Evolutionary conservation across 192 early-diverging fungal genomes (phyloP), one percentile per base, ranked within the genome.

Genomic region (Backusella psychrophila): DNA sequence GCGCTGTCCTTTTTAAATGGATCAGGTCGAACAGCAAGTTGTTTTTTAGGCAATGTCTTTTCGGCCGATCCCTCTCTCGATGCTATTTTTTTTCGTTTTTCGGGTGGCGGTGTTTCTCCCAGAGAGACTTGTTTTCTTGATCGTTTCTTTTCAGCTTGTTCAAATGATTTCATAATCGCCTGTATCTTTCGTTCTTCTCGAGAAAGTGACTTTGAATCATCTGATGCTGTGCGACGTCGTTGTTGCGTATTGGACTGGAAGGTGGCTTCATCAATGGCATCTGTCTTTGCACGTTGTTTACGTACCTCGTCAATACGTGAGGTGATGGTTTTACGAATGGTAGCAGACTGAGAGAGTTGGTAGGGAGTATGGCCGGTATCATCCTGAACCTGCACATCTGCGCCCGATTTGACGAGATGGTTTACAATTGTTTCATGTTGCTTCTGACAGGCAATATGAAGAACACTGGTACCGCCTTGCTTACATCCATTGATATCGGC

Each of bases 181-280:
- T 91, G 89, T 66, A 93, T 85, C 75, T 93, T 93, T 44, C 89
- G 86, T 72, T 93, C 91, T 38, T 93, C 91, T 15, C 91, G 81
- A 14, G 90, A 90, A 53, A 38, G 21, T 21, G 38, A 11, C 29
- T 66, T 29, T 19, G 38, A 39, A 66, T 42, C 65, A 42, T 39
- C 19, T 71, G 3, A 41, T 71, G 21, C 1, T 69, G 17, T n/a
- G 29, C 23, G 41, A n/a, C 72, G 46, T 31, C 52, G 59, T 53
- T 79, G 72, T 6, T 78, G 66, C 3, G 33, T 44, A 26, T 56
- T 59, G n/a, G 78, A 70, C 21, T 44, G 36, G 35, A 79, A 79
- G 3, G 78, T 79, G 4, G 41, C 41, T 70, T 79, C 78, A 23
- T 79, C 78, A 41, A 79, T 79, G 14, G 78, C 78, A n/a, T 79